Conservation (phyloP, 1,284 basidiomycete genomes). For the Ganoderma lingzhi region DNA sequence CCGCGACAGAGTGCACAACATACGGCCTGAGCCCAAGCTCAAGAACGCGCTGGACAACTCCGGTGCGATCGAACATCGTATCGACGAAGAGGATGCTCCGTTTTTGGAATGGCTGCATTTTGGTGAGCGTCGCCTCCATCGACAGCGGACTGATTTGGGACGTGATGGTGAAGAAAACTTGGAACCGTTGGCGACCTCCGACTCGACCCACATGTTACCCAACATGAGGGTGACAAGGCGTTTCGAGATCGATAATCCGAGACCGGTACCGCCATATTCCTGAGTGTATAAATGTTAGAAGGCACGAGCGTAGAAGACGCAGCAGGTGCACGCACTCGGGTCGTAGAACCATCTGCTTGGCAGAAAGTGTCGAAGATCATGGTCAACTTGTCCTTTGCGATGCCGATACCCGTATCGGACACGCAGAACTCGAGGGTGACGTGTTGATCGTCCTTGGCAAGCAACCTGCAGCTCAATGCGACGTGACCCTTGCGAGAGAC, state of each 20-base stretch:
- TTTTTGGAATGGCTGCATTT: slow-evolving; percentile 83
- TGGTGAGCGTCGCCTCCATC: slow-evolving; percentile 74
- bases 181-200: slow-evolving; percentile 90
- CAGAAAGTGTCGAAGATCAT: slow-evolving; percentile 99
- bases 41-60: slow-evolving; percentile 81
- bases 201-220: slow-evolving; percentile 99
- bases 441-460: slow-evolving; percentile 77
- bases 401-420: slow-evolving; percentile 97
- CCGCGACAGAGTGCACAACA: slow-evolving; percentile 79
- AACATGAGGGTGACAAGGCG: slow-evolving; percentile 97
- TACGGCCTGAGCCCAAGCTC: slow-evolving; percentile 87
- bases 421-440: slow-evolving; percentile 98
- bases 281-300: slow-evolving; percentile 39
- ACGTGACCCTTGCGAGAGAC: slow-evolving; percentile 88
- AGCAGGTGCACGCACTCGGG: slow-evolving; percentile 62
- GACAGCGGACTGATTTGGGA: slow-evolving; percentile 83
- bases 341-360: slow-evolving; percentile 96
- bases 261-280: slow-evolving; percentile 98
- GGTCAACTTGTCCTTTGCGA: slow-evolving; percentile 98
- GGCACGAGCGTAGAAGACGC: slow-evolving; percentile 12
- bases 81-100: slow-evolving; percentile 91
- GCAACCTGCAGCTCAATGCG: slow-evolving; percentile 85
- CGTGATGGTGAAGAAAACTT: slow-evolving; percentile 97
- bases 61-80: slow-evolving; percentile 80
- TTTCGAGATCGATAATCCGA: slow-evolving; percentile 96